Percentiles rank a stretch among this genome's conserved stretches.
phyloP scores from a whole-genome alignment of 1,139 yeast genomes.

The Sugiyamaella paludigena region DNA sequence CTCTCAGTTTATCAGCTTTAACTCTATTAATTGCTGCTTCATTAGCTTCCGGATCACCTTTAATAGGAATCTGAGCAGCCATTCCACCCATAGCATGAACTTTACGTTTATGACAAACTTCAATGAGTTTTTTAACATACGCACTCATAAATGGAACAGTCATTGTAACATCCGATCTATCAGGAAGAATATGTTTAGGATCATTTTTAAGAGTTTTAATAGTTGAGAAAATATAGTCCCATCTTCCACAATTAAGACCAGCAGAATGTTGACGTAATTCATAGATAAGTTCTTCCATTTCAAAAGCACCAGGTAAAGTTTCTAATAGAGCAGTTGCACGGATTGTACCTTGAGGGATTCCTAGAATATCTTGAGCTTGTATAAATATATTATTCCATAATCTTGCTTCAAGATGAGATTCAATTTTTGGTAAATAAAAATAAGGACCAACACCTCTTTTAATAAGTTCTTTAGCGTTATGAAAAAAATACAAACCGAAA shows the following conservation, averaged over 20 bases:
- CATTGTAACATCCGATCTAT: constrained; percentile 72
- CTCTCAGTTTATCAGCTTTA: constrained; percentile 66
- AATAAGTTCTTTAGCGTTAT: constrained; percentile 60
- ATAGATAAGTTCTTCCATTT: constrained; percentile 74
- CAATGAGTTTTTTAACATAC: constrained; percentile 61
- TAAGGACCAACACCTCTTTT: constrained; percentile 67
- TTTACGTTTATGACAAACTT: constrained; percentile 68
- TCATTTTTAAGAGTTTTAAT: constrained; percentile 64
- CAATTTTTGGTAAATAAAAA: constrained; percentile 75
- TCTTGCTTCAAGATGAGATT: constrained; percentile 71
- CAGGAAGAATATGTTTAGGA: constrained; percentile 62
- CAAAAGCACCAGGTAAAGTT: constrained; percentile 72
- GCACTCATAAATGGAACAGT: constrained; percentile 69
- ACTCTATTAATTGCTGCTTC: constrained; percentile 65
- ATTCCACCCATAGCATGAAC: constrained; percentile 81
- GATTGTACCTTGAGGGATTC: constrained; percentile 63
- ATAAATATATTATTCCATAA: constrained; percentile 74
- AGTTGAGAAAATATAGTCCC: constrained; percentile 75
- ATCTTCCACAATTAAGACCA: constrained; percentile 75
- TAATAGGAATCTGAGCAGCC: constrained; percentile 80
- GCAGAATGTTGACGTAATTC: constrained; percentile 69
- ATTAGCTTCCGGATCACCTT: constrained; percentile 61
- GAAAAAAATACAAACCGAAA: constrained; percentile 71
- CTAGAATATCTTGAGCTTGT: constrained; percentile 61
- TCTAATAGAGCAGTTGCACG: constrained; percentile 72